Evolutionary conservation across 2,329 filamentous ascomycete species (phyloP).

Genomic region (Cryphonectria nitschkei): DNA sequence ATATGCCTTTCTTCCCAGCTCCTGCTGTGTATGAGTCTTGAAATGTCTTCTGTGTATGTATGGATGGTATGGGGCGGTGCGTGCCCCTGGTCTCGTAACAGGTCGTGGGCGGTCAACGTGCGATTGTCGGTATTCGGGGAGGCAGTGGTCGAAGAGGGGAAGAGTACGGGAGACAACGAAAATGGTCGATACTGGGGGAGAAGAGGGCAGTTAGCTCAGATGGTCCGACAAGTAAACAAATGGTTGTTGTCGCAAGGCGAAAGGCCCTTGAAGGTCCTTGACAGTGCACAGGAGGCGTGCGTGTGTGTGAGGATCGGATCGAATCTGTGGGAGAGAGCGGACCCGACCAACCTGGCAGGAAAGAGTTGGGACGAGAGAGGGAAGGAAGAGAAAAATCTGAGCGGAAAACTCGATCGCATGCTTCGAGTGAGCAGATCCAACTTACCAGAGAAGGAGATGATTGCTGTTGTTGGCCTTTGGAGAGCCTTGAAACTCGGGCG

Average conservation of each 20-base stretch:
- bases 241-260: constrained; percentile 9
- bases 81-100: constrained; percentile 21
- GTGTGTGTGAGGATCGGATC: constrained; percentile 8
- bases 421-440: constrained; percentile 35
- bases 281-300: constrained; percentile 12
- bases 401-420: constrained; percentile 42
- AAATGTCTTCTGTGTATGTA: constrained; percentile 11
- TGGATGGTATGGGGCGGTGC: constrained; percentile 10
- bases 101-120: constrained; percentile 27
- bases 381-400: constrained; percentile 24
- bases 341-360: constrained; percentile 18
- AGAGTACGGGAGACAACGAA: constrained; percentile 10
- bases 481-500: constrained; percentile 34
- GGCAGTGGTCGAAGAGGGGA: constrained; percentile 8
- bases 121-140: constrained; percentile 27
- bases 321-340: constrained; percentile 6
- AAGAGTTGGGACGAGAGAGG: constrained; percentile 27
- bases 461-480: constrained; percentile 39
- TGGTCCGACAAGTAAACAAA: constrained; percentile 1
- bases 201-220: constrained; percentile 15
- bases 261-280: not conserved
- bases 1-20: constrained; percentile 19
- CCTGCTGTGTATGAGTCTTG: constrained; percentile 9
- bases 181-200: constrained; percentile 10
- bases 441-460: constrained; percentile 42